A percentile compares a stretch with the other conserved stretches of the same genome.
These are phyloP conservation scores for Lophiotrema nucula DNA, from an alignment of 495 filamentous ascomycete genomes.

Conservation along the genomic window DNA sequence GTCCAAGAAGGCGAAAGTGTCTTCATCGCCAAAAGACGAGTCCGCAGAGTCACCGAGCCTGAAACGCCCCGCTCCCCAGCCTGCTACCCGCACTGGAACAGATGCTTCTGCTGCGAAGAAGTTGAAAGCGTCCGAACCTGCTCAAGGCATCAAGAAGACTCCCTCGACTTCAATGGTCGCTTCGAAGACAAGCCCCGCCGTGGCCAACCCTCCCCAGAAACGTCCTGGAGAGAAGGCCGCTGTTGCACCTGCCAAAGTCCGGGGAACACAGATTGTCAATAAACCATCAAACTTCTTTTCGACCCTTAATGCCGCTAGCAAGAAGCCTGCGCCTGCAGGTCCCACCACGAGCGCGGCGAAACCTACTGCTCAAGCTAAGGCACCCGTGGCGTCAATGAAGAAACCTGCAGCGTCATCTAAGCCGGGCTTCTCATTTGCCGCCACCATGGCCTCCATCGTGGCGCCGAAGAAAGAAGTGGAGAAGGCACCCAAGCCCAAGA, in stretches of 20 bases:
- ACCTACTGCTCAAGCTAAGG: conserved; percentile 18
- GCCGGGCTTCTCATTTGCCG: conserved; percentile 48
- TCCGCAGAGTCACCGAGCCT: conserved; percentile 33
- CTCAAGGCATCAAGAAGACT: conserved; percentile 28
- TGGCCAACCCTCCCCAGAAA: conserved; percentile 33
- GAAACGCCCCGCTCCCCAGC: conserved; percentile 39
- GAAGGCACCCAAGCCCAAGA: conserved; percentile 50
- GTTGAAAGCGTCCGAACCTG: conserved; percentile 47
- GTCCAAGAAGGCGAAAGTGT: conserved; percentile 40
- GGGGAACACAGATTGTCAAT: conserved; percentile 51
- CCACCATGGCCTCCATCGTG: conserved; percentile 61
- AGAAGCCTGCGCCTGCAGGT: conserved; percentile 53
- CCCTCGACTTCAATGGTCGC: neutral
- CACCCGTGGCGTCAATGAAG: conserved; percentile 35
- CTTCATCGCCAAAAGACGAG: conserved; percentile 29
- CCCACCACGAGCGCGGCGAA: conserved; percentile 30
- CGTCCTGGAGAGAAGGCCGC: conserved; percentile 25
- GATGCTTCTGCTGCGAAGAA: conserved; percentile 48
- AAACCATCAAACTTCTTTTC: conserved; percentile 62
- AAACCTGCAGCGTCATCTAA: conserved; percentile 42
- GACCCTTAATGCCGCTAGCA: conserved; percentile 58
- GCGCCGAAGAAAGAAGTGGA: conserved; percentile 60
- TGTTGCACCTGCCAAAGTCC: conserved; percentile 45
- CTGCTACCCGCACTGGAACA: conserved; percentile 33
- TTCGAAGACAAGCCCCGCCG: conserved; percentile 45